These are phyloP conservation scores for Glycine soja DNA, from an alignment of 306 rosid species.

Conservation along the genomic window DNA sequence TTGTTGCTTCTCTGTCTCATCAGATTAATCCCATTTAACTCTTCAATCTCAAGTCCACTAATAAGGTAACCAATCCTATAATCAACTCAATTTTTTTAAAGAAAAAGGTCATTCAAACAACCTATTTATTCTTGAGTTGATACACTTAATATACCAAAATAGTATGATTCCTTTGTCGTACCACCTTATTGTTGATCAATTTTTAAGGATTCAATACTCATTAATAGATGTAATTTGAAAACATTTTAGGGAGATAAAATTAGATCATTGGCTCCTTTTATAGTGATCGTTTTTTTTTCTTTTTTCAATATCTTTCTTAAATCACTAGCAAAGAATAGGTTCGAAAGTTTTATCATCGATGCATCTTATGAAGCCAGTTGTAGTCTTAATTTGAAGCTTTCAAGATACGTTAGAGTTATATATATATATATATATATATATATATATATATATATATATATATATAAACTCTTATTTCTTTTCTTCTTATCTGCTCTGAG, in stretches of 20 bases:
- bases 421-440: too few relatives aligned
- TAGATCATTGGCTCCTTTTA: background rate
- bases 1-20: background rate
- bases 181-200: background rate
- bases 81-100: background rate
- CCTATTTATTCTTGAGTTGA: background rate
- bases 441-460: too few relatives aligned
- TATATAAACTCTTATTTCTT: background rate
- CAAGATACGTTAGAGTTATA: background rate
- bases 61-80: background rate
- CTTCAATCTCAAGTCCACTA: background rate
- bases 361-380: background rate
- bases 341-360: background rate
- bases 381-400: background rate
- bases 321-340: background rate
- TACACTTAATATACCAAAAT: background rate
- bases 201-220: background rate
- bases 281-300: too few relatives aligned
- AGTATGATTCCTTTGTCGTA: constrained; percentile 1
- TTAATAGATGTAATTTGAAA: background rate
- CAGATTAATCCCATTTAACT: background rate
- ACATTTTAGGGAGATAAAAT: background rate
- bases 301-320: background rate
- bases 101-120: background rate
- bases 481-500: background rate